Evolutionary conservation across 1,284 basidiomycete species (phyloP).

Genomic region (Inonotus obliquus): DNA sequence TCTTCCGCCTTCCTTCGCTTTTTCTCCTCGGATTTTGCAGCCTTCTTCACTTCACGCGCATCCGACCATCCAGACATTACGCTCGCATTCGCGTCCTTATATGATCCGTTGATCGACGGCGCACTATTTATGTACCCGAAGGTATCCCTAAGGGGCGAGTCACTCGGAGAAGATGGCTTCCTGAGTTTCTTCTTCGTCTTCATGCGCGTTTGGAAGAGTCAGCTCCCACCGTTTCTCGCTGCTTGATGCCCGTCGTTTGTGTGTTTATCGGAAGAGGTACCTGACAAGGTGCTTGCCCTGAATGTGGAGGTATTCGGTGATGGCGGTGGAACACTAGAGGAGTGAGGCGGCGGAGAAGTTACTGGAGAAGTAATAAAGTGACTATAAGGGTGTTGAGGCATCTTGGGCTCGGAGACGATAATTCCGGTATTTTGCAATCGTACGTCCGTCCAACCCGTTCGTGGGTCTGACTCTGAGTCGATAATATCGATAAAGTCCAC

Average conservation of each 20-base stretch:
- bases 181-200: constrained; percentile 2
- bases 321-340: not conserved
- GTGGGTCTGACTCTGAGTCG: not conserved
- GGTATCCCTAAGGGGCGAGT: not conserved
- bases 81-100: not conserved
- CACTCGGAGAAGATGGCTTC: not conserved
- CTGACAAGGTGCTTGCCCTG: not conserved
- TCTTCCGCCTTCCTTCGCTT: constrained; percentile 42
- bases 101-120: not conserved
- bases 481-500: not conserved
- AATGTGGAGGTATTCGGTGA: not conserved
- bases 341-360: not conserved
- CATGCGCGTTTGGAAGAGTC: constrained; percentile 1
- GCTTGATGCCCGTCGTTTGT: not conserved
- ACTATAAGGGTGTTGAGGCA: not conserved
- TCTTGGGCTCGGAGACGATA: not conserved
- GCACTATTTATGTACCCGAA: not conserved
- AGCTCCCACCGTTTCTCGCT: not conserved
- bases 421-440: not conserved
- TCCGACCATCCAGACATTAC: constrained; percentile 2
- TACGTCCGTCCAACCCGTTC: not conserved
- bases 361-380: not conserved
- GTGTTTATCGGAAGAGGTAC: not conserved
- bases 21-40: constrained; percentile 41
- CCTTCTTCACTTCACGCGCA: constrained; percentile 23